Base-by-base conservation (phyloP, 441 rosid species). In the Brassica hybrid region DNA sequence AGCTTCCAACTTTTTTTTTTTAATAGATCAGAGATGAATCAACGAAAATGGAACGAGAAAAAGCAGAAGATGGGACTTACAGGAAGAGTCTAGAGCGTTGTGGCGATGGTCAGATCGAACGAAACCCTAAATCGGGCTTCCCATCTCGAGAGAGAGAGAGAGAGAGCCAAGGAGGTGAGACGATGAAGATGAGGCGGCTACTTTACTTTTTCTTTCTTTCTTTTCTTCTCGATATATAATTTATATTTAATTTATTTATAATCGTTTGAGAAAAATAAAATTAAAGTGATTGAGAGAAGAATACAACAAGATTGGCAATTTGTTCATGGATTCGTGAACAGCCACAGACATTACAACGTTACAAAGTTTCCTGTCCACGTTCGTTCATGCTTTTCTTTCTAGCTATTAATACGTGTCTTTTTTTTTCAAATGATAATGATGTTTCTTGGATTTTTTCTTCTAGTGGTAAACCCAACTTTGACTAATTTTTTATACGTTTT, bases 111-210 rank as follows among this genome's bases (percentile, higher is more conserved):
- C 2, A 11, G 3, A 41, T 13, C 50, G 67, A 45, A 78, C 5
- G 81, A 58, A 73, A 62, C 70, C 78, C 71, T 68, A 78, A 78
- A 73, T 78, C 71, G 74, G 74, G 78, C 50, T 73, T 54, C 74
- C 25, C 70, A 13, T 27, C 23, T 21, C 23, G 23, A 25, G 73
- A 73, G 70, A 78, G 66, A 72, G 73, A 19, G 23, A 25, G 73
- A 73, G 70, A 78, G 66, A 72, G 73, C 76, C 62, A 66, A 45
- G 30, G 68, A 70, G 71, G 72, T 34, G 63, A 72, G 72, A 66
- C 81, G 82, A 79, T 6, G 76, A 65, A 23, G 79, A 70, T 65
- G 38, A 69, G 76, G 76, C 82, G 79, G 79, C 82, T 70, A 57
- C 79, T 70, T 74, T 78, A 41, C 38, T 17, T 41, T 27, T 27